Evolutionary conservation across 495 filamentous ascomycete genomes (phyloP), one percentile per base, ranked within the genome.

Genomic region (Hyaloscypha bicolor): DNA sequence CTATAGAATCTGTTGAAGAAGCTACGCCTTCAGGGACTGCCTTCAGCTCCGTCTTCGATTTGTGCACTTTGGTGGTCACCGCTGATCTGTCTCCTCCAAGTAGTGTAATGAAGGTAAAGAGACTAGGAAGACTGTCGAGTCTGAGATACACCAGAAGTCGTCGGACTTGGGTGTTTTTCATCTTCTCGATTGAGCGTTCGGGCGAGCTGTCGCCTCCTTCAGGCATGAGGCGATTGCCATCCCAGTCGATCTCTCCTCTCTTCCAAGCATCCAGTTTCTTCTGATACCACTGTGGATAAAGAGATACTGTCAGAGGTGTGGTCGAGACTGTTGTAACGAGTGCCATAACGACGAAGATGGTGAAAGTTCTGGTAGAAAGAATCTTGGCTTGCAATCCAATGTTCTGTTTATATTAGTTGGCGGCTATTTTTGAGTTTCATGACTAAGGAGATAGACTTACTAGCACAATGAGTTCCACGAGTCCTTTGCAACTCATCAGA

Each of bases 281-380:
- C 75, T 95, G 93, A 72, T 97, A 97, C 89, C 87, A 94, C 0
- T 84, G 86, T 9, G 95, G 95, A 69, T 97, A 99, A 16, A 98
- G 79, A 42, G 77, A 77, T 6, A 86, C 83, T 29, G 91, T 93
- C 21, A 97, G 74, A 0, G 95, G 95, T 0, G 94, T 97, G 0
- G 95, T 97, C 3, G 89, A 81, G 63, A 99, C 94, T 0, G 95
- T 99, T 2, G 94, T 97, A 48, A 97, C 86, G 9, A 98, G 81
- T 37, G 95, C 94, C 86, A 98, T 97, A 68, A 97, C 92, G n/a
- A 99, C 95, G 63, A 99, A 99, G 65, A 99, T 97, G 37, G 94
- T 99, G 75, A 99, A 99, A 0, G 95, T 97, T 32, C 88, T 86
- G 30, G 85, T 83, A 59, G 91, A 94, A 33, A 99, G 79, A 68